Base-by-base conservation (phyloP, 257 asterid species). In the Gentiana macrophylla region DNA sequence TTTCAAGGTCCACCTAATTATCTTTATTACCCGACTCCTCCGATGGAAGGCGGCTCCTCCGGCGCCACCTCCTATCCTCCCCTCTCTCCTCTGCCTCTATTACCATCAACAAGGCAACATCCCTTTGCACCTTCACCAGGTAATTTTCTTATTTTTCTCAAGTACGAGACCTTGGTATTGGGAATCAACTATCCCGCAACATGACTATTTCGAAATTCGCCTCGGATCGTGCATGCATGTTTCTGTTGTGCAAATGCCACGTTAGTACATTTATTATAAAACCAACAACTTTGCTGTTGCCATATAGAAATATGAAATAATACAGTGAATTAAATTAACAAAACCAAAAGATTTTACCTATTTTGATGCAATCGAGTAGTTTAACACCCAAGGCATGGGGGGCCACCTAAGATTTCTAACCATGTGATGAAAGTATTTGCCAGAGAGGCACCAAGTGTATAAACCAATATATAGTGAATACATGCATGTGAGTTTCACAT, bases 11-110 rank as follows among this genome's bases (percentile, higher is more conserved):
- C 89, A n/a, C 64, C 93, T 50, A 24, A 24, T 24, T 82, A 79
- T 67, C 67, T 82, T 45, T 90, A 90, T 77, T 90, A 90, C 70
- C 95, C 93, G 52, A 45, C 86, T 66, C 46, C 49, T 41, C 91
- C 72, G 65, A 67, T 67, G 72, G 83, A 73, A 55, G 74, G 68
- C 60, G 12, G 51, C 52, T 41, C 46, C 46, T 41, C 46, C 10
- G 46, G 9, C 11, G 46, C 46, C 46, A 5, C 83, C 35, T 81
- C 61, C 67, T 71, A 79, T 9, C 69, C 77, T 54, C 81, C 77
- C 44, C 79, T 65, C 6, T 66, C 74, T 55, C 79, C 74, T 35
- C 77, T 62, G 3, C 79, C 86, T 38, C 62, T 73, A 37, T 70
- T 70, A 50, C 89, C 74, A 63, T 77, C 80, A 12, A 37, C 78